Base-by-base conservation (phyloP, 345 rosid genomes). In the Cardamine resedifolia region DNA sequence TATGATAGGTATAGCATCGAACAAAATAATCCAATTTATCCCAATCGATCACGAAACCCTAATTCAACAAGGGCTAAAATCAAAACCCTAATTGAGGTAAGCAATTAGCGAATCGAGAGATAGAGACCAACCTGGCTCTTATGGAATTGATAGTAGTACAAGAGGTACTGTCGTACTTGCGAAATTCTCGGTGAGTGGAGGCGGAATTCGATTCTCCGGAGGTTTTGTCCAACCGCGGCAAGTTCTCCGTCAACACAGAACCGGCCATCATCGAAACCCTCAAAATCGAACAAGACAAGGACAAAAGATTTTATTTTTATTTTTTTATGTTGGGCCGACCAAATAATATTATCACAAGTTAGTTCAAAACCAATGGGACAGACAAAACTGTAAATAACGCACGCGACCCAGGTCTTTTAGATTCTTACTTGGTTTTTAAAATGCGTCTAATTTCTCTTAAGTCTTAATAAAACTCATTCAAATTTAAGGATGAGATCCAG, bases 21-120 rank as follows among this genome's bases (percentile, higher is more conserved):
- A 70, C 24, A 0, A 2, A 6, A n/a, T 21, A 70, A 1, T 58
- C 64, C 19, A 70, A 7, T 18, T 58, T 23, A 34, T 45, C 18
- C 73, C 73, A 69, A 58, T 69, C 66, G 45, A 69, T 70, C 16
- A 6, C 58, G 48, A 70, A 69, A n/a, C 73, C 73, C 73, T 56
- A 66, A 15, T 10, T 59, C 12, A 9, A 47, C 44, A 41, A 41
- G 7, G 14, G 18, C 44, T 36, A 36, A 36, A 36, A 36, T 36
- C 1, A 27, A 27, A 27, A 5, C 30, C 30, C 5, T 4, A 6
- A 28, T 7, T 4, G 30, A 0, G 3, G 4, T 26, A 26, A 26
- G 28, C 4, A 26, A 26, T 26, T 26, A 5, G 28, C 28, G 28
- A 26, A 26, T 26, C 28, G 4, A 26, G 6, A 5, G n/a, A 43